A percentile compares a stretch with the other conserved stretches of the same genome.
Evolutionary conservation across 345 rosid species (phyloP).

Genomic region (Lepidium didymum): DNA sequence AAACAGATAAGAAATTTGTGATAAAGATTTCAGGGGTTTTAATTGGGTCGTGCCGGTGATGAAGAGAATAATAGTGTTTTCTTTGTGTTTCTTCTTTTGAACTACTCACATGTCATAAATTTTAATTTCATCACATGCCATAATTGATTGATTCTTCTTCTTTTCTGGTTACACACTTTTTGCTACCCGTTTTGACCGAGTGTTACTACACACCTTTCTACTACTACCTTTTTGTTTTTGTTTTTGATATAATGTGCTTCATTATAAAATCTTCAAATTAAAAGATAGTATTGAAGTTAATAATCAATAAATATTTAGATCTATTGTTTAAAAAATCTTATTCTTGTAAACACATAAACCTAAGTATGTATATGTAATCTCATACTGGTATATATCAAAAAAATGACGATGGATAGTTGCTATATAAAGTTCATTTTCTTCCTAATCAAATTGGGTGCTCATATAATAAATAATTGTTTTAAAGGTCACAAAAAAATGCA

Average conservation of each 20-base stretch:
- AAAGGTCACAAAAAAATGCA: no score
- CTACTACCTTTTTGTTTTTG: background rate
- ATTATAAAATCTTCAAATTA: no score
- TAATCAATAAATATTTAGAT: no score
- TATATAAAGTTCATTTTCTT: no score
- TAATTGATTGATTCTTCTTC: constrained; percentile 4
- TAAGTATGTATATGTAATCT: no score
- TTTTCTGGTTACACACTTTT: background rate
- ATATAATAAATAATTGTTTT: no score
- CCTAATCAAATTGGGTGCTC: no score
- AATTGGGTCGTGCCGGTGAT: constrained; percentile 14
- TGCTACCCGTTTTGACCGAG: constrained; percentile 20
- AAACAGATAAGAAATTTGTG: constrained; percentile 23
- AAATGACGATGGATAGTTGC: no score
- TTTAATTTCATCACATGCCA: constrained; percentile 18
- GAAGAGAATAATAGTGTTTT: constrained; percentile 4
- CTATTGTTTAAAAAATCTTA: no score
- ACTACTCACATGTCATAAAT: constrained; percentile 18
- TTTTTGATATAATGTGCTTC: background rate
- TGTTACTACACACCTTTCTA: background rate
- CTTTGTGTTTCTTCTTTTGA: background rate
- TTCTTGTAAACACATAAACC: no score
- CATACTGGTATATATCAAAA: no score
- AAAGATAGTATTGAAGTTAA: no score
- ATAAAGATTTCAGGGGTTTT: background rate